Base-by-base conservation (phyloP, 768 basidiomycete genomes). In the Trametes maxima region DNA sequence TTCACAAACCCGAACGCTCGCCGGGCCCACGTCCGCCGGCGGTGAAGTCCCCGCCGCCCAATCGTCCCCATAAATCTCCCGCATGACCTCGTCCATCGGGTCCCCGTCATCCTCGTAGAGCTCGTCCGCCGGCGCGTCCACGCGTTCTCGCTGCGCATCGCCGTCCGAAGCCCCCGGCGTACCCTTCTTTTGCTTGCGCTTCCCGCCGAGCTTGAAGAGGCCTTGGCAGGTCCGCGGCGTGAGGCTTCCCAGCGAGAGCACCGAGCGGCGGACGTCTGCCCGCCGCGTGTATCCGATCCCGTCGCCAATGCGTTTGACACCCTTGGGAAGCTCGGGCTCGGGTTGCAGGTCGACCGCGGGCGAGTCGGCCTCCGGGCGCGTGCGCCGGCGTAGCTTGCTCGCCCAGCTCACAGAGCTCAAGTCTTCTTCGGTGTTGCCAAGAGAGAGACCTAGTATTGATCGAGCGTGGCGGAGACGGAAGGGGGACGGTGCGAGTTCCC, bases 371-470 rank as follows among this genome's bases (percentile, higher is more conserved):
- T 71, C 70, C 45, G 77, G 73, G 40, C 77, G 74, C 19, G 68
- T 69, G 50, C 67, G 70, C 69, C 73, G 80, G 36, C 76, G 73
- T 25, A 84, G 70, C 68, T 76, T 83, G 57, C 76, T 79, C 73
- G 73, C 40, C 74, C 75, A 24, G 53, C 57, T 72, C 46, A 46
- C 70, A 72, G 52, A 22, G 13, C 49, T 56, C n/a, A 61, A 51
- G 33, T 39, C 43, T 16, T 54, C 51, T n/a, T 52, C 52, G 7
- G 62, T 70, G 76, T 57, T 76, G 58, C 63, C 67, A 71, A 75
- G 69, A 65, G 80, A 78, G 52, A 64, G 40, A 2, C 64, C 61
- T 49, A 64, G 43, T 50, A 64, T 60, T 28, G 67, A 67, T 44
- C 54, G 51, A 19, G 64, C 62, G 53, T 65, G 56, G 50, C 61